These are phyloP conservation scores for Tausonia pullulans DNA, from an alignment of 1,284 basidiomycete species.

Conservation along the genomic window DNA sequence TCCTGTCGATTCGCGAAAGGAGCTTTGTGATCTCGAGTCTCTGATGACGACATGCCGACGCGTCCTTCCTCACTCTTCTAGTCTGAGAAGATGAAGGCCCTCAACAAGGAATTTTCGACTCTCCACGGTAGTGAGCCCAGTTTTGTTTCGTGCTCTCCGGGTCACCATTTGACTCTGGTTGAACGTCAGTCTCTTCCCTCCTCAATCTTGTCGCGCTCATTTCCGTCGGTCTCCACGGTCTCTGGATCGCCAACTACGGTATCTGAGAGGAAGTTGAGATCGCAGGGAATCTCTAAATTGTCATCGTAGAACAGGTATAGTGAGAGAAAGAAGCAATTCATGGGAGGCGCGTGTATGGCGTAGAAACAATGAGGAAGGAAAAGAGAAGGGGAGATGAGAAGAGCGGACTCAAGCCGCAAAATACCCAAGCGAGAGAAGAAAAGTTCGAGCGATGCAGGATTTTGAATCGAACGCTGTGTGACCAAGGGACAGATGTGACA, in stretches of 20 bases:
- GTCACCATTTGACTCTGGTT: not conserved
- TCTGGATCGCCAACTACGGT: slow-evolving; percentile 26
- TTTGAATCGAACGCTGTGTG: too few relatives aligned
- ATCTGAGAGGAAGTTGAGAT: not conserved
- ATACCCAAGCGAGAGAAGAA: too few relatives aligned
- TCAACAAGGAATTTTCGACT: slow-evolving; percentile 52
- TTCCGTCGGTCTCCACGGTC: slow-evolving; percentile 55
- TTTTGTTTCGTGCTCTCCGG: not conserved
- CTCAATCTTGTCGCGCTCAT: slow-evolving; percentile 53
- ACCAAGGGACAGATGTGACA: too few relatives aligned
- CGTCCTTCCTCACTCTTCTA: slow-evolving; percentile 44
- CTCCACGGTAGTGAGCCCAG: slow-evolving; percentile 51
- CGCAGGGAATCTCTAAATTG: too few relatives aligned
- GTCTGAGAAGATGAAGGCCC: slow-evolving; percentile 47
- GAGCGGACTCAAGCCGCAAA: too few relatives aligned
- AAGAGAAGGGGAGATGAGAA: too few relatives aligned
- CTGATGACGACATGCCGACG: not conserved
- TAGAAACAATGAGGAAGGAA: too few relatives aligned
- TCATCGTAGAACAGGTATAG: not conserved
- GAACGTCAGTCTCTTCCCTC: slow-evolving; percentile 34
- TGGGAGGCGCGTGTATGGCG: too few relatives aligned
- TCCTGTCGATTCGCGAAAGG: not conserved
- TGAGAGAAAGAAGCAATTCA: not conserved
- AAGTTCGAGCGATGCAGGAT: too few relatives aligned
- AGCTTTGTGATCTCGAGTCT: slow-evolving; percentile 1